Evolutionary conservation across 352 stramenopile species (phyloP).

Genomic region (Phytophthora sp.): DNA sequence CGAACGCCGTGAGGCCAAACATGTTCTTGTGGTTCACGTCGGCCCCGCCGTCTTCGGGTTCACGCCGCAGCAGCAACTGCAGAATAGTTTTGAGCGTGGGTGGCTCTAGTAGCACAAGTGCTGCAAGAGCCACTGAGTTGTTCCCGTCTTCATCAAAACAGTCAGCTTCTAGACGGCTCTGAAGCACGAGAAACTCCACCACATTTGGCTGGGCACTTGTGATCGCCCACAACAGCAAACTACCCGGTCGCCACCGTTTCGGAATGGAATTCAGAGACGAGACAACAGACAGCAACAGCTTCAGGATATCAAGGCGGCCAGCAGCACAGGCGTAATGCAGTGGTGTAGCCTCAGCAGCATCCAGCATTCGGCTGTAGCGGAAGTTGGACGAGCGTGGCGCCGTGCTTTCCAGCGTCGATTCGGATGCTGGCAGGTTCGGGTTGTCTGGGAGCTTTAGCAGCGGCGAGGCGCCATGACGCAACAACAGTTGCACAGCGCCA

Average conservation of each 20-base stretch:
- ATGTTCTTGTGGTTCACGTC: conserved; percentile 83
- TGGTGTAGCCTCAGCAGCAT: conserved; percentile 60
- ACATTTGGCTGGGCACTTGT: conserved; percentile 46
- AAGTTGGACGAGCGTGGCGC: conserved; percentile 64
- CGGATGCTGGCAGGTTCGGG: conserved; percentile 5
- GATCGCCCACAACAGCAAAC: conserved; percentile 75
- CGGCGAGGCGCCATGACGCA: conserved; percentile 54
- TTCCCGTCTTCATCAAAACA: conserved; percentile 82
- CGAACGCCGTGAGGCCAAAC: conserved; percentile 62
- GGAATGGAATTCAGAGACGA: conserved; percentile 19
- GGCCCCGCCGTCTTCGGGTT: conserved; percentile 22
- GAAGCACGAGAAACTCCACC: conserved; percentile 56
- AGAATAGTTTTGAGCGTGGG: conserved; percentile 32
- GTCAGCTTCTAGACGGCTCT: conserved; percentile 52
- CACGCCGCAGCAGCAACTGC: conserved; percentile 38
- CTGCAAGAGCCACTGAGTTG: conserved; percentile 62
- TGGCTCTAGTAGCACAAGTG: conserved; percentile 40
- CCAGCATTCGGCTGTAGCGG: conserved; percentile 57
- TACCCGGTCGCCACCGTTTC: conserved; percentile 43
- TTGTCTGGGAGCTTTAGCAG: conserved; percentile 42
- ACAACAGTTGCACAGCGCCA: conserved; percentile 54
- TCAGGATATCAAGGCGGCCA: conserved; percentile 64
- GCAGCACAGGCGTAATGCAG: conserved; percentile 69
- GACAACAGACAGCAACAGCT: conserved; percentile 47
- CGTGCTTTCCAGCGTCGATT: conserved; percentile 52